Evolutionary conservation across 345 rosid genomes (phyloP), one percentile per base, ranked within the genome.

Genomic region (Excoecaria agallocha): DNA sequence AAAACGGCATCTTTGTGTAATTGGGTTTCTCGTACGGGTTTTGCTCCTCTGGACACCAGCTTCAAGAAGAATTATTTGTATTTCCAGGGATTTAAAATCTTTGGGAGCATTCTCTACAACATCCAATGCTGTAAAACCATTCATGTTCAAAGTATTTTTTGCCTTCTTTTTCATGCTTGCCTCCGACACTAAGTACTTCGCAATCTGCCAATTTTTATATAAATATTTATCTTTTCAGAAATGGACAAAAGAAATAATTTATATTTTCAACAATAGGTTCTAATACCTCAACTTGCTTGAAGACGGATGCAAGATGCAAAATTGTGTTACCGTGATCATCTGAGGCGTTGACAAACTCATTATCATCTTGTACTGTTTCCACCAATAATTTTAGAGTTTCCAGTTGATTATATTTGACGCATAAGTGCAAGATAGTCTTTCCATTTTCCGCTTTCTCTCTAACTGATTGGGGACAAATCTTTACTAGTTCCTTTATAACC

Each of bases 51-150:
- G 30, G 20, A 56, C 61, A 56, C 30, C 61, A 56, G 61, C 61
- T 56, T 56, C 61, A 56, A 56, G 61, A n/a, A 56, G 61, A 8
- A 56, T 56, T 25, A 56, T 56, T 12, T 56, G 25, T n/a, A 56
- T n/a, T 56, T 56, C 61, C 61, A 56, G 30, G 61, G 30, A 25
- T 20, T 56, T 56, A n/a, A 30, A 56, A 56, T 56, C 61, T 3
- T 12, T 20, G 3, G 61, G 61, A n/a, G 30, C 0, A 10, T 56
- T 25, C 61, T 56, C 61, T 56, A 56, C 1, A 20, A 12, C 30
- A 56, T 56, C 61, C 30, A 56, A 7, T 56, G 30, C 61, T n/a
- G 61, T 56, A 6, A 56, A 56, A n/a, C 61, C 61, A 56, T 56
- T 20, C 30, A 5, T 56, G 30, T 56, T 56, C 61, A 55, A 55